A percentile compares a stretch with the other conserved stretches of the same genome.
Conservation (phyloP, 306 rosid genomes). For the Benincasa hispida region DNA sequence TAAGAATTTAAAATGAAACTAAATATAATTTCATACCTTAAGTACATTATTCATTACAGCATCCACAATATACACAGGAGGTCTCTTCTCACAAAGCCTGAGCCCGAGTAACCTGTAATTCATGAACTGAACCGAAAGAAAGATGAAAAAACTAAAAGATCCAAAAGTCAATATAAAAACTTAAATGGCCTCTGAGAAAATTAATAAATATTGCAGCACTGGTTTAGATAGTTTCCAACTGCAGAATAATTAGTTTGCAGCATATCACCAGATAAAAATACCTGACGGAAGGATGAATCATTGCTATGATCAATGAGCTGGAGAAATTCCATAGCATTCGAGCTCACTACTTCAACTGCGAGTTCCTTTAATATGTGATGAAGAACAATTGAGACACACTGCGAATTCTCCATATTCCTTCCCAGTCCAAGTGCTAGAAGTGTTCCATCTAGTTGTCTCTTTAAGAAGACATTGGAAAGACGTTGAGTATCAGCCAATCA, state of each 20-base stretch:
- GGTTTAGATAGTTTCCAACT: not conserved
- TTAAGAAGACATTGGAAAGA: slow-evolving; percentile 9
- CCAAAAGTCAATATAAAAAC: not conserved
- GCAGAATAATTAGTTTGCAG: not conserved
- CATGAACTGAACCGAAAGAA: slow-evolving; percentile 42
- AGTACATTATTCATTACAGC: slow-evolving; percentile 49
- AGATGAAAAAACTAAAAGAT: not conserved
- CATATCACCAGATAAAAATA: slow-evolving; percentile 16
- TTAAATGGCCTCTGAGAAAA: not conserved
- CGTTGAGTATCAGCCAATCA: not conserved
- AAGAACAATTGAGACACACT: slow-evolving; percentile 60
- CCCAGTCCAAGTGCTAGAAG: slow-evolving; percentile 64
- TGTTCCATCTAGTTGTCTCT: slow-evolving; percentile 42
- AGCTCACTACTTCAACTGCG: slow-evolving; percentile 51
- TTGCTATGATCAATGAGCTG: slow-evolving; percentile 54
- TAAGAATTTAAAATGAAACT: not conserved
- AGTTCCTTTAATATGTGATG: slow-evolving; percentile 87
- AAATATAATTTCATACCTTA: slow-evolving; percentile 31
- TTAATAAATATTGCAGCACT: not conserved
- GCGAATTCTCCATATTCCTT: slow-evolving; percentile 39
- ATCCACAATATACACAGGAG: slow-evolving; percentile 25
- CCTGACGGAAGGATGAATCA: slow-evolving; percentile 74
- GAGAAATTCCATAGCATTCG: slow-evolving; percentile 48
- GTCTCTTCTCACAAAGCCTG: slow-evolving; percentile 62
- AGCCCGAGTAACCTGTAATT: slow-evolving; percentile 90